phyloP scores from a whole-genome alignment of 371 early-diverging fungal species.

The Haplosporangium sp. region DNA sequence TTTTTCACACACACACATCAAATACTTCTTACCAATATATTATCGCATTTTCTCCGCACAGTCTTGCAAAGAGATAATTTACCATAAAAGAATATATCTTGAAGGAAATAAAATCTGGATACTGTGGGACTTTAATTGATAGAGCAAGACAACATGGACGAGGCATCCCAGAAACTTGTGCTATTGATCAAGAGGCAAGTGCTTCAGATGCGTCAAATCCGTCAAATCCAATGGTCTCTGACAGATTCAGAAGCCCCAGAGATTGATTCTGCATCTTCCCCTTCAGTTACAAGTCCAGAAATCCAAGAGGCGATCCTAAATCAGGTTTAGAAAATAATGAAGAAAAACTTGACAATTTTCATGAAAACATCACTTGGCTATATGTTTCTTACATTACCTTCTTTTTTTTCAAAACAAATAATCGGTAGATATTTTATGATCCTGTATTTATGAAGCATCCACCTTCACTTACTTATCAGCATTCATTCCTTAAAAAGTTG shows the following conservation, averaged over 20 bases:
- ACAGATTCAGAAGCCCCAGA: background rate
- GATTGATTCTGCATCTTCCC: background rate
- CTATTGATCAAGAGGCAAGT: conserved; percentile 48
- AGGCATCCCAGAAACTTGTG: conserved; percentile 18
- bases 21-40: background rate
- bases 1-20: background rate
- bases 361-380: too few species aligned
- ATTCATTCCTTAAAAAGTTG: conserved; percentile 41
- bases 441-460: conserved; percentile 36
- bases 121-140: background rate
- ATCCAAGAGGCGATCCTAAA: conserved; percentile 47
- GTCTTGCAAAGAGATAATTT: background rate
- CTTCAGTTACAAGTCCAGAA: conserved; percentile 31
- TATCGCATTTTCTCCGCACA: conserved; percentile 2
- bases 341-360: too few species aligned
- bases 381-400: background rate
- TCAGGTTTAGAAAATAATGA: conserved; percentile 15
- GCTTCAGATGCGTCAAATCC: conserved; percentile 49
- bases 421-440: conserved; percentile 39
- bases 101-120: background rate
- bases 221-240: conserved; percentile 46
- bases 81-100: background rate
- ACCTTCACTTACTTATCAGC: conserved; percentile 44
- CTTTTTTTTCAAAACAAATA: background rate
- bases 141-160: conserved; percentile 8